Evolutionary conservation across 148 eudicot genomes (phyloP), one percentile per base, ranked within the genome.

Genomic region (Spergularia bocconei): DNA sequence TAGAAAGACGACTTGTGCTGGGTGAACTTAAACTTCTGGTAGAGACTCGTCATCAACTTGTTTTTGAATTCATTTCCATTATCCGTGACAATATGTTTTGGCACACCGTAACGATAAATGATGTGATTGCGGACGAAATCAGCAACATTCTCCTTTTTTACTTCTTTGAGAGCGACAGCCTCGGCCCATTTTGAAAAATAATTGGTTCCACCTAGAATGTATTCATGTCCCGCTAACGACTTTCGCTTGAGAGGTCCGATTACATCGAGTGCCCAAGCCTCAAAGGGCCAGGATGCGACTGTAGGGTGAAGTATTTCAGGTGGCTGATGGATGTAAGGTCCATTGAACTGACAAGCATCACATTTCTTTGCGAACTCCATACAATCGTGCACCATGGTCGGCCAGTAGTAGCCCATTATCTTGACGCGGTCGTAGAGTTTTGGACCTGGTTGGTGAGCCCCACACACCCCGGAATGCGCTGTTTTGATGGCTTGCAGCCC

Each of bases 371-470:
- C 16, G 12, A 5, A 61, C 12, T 55, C 23, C 17, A 57, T 38
- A 11, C n/a, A 55, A 19, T 72, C 55, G 11, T 12, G 56, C 3
- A 68, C 71, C 71, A 50, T 50, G 36, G 36, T 29, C 0, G 71
- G 71, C 56, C 38, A 48, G 15, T 68, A 68, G 5, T 68, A 67
- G 2, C 69, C 55, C 71, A 68, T 50, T 15, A 57, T 68, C 15
- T 68, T 20, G 36, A 50, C 7, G 3, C 9, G 57, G n/a, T 68
- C 57, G 6, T 68, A 33, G 1, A 68, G 11, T 33, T 50, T 68
- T 1, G 71, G 71, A 4, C 57, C 57, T 0, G 57, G 21, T 1
- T 68, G 56, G 13, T 68, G 55, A 13, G 48, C 48, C 8, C 48
- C 48, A 44, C 48, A 44, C 10, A 44, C 48, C 0, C 10, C 10